phyloP scores from a whole-genome alignment of 2,329 filamentous ascomycete genomes.

The Diaporthe nobilis region DNA sequence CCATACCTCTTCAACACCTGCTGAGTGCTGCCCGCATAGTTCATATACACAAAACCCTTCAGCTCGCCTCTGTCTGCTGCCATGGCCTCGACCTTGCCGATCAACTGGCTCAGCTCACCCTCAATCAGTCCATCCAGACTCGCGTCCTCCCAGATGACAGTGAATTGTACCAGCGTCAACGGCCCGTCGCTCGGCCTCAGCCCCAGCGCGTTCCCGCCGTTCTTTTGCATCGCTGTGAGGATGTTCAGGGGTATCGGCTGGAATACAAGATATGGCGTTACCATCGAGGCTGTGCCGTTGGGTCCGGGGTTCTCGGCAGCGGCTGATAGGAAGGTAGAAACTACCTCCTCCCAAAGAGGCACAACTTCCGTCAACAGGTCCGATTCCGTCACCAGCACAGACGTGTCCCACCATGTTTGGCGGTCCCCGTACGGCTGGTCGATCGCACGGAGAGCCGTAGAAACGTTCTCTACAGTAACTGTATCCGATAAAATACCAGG shows the following conservation, averaged over 20 bases:
- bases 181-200: slow-evolving; percentile 53
- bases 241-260: slow-evolving; percentile 57
- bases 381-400: slow-evolving; percentile 45
- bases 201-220: slow-evolving; percentile 59
- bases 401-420: slow-evolving; percentile 50
- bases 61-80: slow-evolving; percentile 49
- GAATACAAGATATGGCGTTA: slow-evolving; percentile 49
- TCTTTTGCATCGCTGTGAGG: slow-evolving; percentile 48
- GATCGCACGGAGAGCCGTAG: slow-evolving; percentile 46
- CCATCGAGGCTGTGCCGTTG: not conserved
- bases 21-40: slow-evolving; percentile 31
- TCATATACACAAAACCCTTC: slow-evolving; percentile 34
- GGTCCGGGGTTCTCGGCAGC: slow-evolving; percentile 1
- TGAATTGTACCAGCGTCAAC: slow-evolving; percentile 51
- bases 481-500: slow-evolving; percentile 40
- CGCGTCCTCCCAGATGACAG: slow-evolving; percentile 45
- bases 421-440: slow-evolving; percentile 46
- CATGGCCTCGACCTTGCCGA: slow-evolving; percentile 47
- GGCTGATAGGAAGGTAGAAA: not conserved
- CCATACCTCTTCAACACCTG: slow-evolving; percentile 26
- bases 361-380: slow-evolving; percentile 46
- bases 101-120: slow-evolving; percentile 36
- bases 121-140: slow-evolving; percentile 50
- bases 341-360: slow-evolving; percentile 23
- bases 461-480: slow-evolving; percentile 46